Evolutionary conservation across 2,329 filamentous ascomycete genomes (phyloP).

Genomic region (Ampelomyces quisqualis): DNA sequence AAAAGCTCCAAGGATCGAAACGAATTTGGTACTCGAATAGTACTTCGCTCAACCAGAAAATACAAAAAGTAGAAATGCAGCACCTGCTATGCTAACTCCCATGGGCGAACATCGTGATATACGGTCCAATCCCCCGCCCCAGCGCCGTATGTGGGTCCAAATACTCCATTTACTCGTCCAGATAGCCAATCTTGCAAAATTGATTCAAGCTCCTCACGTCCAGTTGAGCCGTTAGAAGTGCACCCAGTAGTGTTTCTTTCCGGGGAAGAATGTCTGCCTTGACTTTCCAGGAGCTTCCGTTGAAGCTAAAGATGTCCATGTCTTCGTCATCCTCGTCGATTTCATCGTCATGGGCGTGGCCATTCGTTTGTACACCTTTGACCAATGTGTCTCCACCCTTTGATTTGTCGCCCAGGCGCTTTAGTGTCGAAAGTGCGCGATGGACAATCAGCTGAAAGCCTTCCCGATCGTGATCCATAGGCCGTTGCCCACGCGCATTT

Average conservation of each 20-base stretch:
- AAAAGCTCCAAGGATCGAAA: too few relatives aligned
- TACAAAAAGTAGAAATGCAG: neutral
- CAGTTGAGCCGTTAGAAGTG: conserved; percentile 47
- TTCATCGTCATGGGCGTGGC: conserved; percentile 27
- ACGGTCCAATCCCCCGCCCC: conserved; percentile 3
- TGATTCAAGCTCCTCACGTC: conserved; percentile 49
- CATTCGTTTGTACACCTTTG: conserved; percentile 31
- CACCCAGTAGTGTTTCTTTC: conserved; percentile 49
- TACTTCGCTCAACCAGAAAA: too few relatives aligned
- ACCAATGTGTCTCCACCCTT: conserved; percentile 39
- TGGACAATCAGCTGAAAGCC: conserved; percentile 47
- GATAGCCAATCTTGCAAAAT: conserved; percentile 42
- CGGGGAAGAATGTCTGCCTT: conserved; percentile 48
- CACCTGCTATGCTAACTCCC: conserved; percentile 5
- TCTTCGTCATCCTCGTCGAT: conserved; percentile 33
- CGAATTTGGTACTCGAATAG: too few relatives aligned
- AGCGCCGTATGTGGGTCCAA: neutral
- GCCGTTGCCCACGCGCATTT: conserved; percentile 33
- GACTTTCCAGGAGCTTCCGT: conserved; percentile 38
- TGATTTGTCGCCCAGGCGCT: conserved; percentile 49
- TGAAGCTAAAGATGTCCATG: conserved; percentile 37
- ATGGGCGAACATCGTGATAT: conserved; percentile 7
- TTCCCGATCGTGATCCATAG: conserved; percentile 38
- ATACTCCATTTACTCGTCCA: conserved; percentile 28
- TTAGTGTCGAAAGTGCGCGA: conserved; percentile 51